phyloP scores from a whole-genome alignment of 371 early-diverging fungal species.

The Lichtheimia hyalospora region DNA sequence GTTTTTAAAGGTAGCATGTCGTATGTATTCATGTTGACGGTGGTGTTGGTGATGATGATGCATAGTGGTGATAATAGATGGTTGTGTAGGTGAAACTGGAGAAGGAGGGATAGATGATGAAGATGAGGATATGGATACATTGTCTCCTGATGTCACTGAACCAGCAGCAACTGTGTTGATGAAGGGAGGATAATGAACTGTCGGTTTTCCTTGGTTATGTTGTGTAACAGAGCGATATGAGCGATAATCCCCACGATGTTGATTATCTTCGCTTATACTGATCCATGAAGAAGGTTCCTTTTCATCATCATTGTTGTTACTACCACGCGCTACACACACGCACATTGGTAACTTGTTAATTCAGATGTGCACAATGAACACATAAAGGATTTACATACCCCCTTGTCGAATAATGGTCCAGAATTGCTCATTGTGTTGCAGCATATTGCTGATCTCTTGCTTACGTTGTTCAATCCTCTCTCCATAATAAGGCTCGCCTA shows the following conservation, averaged over 20 bases:
- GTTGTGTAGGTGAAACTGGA: neutral
- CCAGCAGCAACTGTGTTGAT: neutral
- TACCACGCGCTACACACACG: too few relatives aligned
- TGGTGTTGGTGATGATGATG: neutral
- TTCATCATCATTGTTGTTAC: too few relatives aligned
- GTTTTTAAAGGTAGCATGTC: neutral
- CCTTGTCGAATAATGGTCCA: slow-evolving; percentile 33
- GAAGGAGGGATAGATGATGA: neutral
- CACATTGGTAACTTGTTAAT: neutral
- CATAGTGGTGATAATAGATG: neutral
- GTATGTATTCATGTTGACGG: neutral
- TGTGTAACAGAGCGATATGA: neutral
- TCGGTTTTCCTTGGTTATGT: neutral
- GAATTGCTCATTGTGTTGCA: slow-evolving; percentile 30
- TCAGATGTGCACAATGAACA: neutral
- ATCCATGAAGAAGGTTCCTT: neutral
- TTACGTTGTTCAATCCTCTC: slow-evolving; percentile 30
- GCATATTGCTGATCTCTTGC: slow-evolving; percentile 28
- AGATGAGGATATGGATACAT: neutral
- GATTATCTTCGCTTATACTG: neutral
- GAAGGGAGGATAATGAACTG: neutral
- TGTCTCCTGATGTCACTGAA: neutral
- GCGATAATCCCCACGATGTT: too few relatives aligned
- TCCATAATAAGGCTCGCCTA: slow-evolving; percentile 26
- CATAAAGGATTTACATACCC: neutral